These are phyloP conservation scores for Penicillium taxi DNA, from an alignment of 495 filamentous ascomycete species.

Conservation along the genomic window DNA sequence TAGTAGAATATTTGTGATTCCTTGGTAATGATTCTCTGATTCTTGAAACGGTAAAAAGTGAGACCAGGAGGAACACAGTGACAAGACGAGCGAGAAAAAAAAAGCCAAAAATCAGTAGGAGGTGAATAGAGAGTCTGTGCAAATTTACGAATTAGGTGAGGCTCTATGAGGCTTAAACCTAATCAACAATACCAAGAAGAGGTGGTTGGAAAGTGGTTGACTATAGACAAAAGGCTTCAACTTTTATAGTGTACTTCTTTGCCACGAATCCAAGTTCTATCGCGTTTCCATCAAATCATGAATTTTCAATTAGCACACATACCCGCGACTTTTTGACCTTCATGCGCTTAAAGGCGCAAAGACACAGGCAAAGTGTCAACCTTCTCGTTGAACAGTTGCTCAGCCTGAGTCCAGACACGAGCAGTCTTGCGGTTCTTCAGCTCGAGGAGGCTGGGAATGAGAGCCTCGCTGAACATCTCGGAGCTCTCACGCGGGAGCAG, in stretches of 20 bases:
- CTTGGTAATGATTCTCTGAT: too few relatives aligned
- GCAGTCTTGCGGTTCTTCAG: slow-evolving; percentile 64
- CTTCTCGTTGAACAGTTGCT: slow-evolving; percentile 80
- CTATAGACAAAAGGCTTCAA: too few relatives aligned
- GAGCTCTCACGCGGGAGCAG: slow-evolving; percentile 80
- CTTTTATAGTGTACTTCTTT: slow-evolving; percentile 13
- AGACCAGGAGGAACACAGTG: too few relatives aligned
- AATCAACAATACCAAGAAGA: too few relatives aligned
- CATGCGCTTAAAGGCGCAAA: slow-evolving; percentile 10
- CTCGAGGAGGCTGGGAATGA: slow-evolving; percentile 71
- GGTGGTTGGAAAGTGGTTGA: too few relatives aligned
- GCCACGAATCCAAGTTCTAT: slow-evolving; percentile 11
- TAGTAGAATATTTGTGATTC: too few relatives aligned
- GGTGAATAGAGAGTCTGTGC: too few relatives aligned
- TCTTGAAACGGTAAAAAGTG: too few relatives aligned
- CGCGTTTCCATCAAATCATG: slow-evolving; percentile 14
- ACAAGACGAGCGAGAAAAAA: too few relatives aligned
- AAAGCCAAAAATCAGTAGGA: too few relatives aligned
- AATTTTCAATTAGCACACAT: slow-evolving; percentile 6
- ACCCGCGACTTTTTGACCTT: not conserved
- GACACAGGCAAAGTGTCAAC: slow-evolving; percentile 59
- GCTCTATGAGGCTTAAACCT: too few relatives aligned
- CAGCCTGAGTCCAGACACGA: slow-evolving; percentile 75
- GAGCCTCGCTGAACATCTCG: slow-evolving; percentile 73
- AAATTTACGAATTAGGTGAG: too few relatives aligned